A percentile compares a stretch with the other conserved stretches of the same genome.
Conservation (phyloP, 2,329 filamentous ascomycete genomes). For the Helotiales sp. region DNA sequence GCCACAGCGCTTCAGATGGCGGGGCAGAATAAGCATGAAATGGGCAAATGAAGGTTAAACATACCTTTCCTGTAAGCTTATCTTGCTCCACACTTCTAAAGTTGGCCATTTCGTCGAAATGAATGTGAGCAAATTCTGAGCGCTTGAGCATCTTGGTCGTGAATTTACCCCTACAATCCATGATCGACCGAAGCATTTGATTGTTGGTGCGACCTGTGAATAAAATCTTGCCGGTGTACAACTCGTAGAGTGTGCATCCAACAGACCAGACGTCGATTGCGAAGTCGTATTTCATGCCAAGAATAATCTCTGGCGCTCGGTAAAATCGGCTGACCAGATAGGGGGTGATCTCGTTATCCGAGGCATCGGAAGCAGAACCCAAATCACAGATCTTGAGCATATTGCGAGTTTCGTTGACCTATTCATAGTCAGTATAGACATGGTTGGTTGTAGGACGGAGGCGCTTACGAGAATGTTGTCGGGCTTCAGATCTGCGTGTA, state of each 20-base stretch:
- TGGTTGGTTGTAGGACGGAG: not conserved
- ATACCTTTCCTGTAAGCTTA: constrained; percentile 79
- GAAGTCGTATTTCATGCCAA: constrained; percentile 95
- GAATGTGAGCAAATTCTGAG: constrained; percentile 70
- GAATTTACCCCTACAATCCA: constrained; percentile 92
- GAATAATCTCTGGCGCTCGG: constrained; percentile 92
- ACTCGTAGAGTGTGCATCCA: constrained; percentile 93
- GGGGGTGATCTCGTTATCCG: constrained; percentile 88
- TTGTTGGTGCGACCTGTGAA: constrained; percentile 97
- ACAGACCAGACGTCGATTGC: constrained; percentile 97
- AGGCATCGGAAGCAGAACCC: constrained; percentile 89
- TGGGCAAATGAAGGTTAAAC: constrained; percentile 27
- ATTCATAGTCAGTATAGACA: constrained; percentile 19
- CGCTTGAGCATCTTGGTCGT: constrained; percentile 86
- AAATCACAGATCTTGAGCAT: constrained; percentile 93
- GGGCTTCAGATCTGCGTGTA: constrained; percentile 95
- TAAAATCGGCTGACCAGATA: constrained; percentile 98
- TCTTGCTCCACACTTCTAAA: constrained; percentile 86
- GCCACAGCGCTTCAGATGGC: constrained; percentile 36
- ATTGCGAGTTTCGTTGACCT: constrained; percentile 78
- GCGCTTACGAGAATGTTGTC: constrained; percentile 76
- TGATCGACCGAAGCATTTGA: constrained; percentile 94
- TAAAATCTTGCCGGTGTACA: constrained; percentile 96
- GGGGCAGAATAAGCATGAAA: not conserved
- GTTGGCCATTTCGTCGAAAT: constrained; percentile 83